These are phyloP conservation scores for Thelonectria blattea DNA, from an alignment of 2,329 filamentous ascomycete species.

Conservation along the genomic window DNA sequence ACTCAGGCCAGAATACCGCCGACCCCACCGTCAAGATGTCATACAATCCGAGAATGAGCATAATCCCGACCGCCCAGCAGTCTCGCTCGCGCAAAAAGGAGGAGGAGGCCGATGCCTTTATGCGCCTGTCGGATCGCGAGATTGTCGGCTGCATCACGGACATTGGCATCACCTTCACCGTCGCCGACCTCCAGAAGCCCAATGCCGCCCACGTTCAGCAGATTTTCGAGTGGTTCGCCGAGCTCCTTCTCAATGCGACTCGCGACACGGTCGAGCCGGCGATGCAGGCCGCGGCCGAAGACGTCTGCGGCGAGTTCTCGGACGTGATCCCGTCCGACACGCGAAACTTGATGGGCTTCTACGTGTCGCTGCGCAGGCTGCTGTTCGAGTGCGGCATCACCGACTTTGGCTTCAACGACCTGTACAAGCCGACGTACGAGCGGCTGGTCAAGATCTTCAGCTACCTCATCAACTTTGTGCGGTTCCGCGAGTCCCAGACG, in stretches of 20 bases:
- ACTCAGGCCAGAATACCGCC: too few species aligned
- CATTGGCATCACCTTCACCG: slow-evolving; percentile 87
- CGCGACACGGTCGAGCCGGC: slow-evolving; percentile 92
- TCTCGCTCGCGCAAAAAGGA: slow-evolving; percentile 64
- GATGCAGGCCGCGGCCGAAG: slow-evolving; percentile 90
- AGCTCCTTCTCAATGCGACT: slow-evolving; percentile 90
- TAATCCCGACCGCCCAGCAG: slow-evolving; percentile 59
- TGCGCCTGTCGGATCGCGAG: slow-evolving; percentile 71
- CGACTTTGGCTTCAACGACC: slow-evolving; percentile 91
- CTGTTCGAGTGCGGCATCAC: slow-evolving; percentile 88
- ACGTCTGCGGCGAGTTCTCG: slow-evolving; percentile 81
- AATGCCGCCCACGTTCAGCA: slow-evolving; percentile 95
- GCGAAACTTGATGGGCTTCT: slow-evolving; percentile 95
- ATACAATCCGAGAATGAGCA: slow-evolving; percentile 66
- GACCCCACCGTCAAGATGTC: slow-evolving; percentile 51
- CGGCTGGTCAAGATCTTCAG: slow-evolving; percentile 94
- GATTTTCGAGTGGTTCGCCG: slow-evolving; percentile 97
- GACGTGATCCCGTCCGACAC: slow-evolving; percentile 89
- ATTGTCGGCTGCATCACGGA: slow-evolving; percentile 98
- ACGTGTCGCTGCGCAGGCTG: slow-evolving; percentile 79
- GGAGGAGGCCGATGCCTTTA: slow-evolving; percentile 64
- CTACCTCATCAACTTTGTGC: slow-evolving; percentile 98
- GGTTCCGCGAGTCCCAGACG: slow-evolving; percentile 93
- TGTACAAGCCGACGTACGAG: slow-evolving; percentile 89
- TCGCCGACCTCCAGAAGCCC: slow-evolving; percentile 89